Conservation (phyloP, 176 grass and related monocot species). For the Oryza meyeriana region DNA sequence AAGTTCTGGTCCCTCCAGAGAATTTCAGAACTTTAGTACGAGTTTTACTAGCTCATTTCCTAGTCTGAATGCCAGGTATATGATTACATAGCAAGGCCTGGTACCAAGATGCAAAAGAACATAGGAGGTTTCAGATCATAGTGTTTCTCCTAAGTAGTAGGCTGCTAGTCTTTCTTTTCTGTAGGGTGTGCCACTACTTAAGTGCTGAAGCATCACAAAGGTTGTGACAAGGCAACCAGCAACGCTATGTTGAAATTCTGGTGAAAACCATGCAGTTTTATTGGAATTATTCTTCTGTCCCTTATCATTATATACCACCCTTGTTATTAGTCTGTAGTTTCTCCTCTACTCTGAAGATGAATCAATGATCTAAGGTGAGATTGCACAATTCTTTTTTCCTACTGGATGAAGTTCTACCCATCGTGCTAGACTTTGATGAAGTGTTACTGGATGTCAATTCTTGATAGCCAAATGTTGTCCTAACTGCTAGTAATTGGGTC, state of each 20-base stretch:
- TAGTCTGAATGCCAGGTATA: neutral
- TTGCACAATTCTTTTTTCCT: neutral
- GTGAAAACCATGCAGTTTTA: neutral
- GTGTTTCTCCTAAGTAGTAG: neutral
- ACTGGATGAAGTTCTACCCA: neutral
- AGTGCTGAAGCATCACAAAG: neutral
- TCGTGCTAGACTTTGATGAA: neutral
- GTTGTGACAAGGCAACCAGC: neutral
- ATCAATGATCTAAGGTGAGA: too few species aligned
- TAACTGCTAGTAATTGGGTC: too few species aligned
- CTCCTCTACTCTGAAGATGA: too few species aligned
- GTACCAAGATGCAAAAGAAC: neutral
- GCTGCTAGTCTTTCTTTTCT: neutral
- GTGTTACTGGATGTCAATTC: neutral
- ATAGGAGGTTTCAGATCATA: neutral
- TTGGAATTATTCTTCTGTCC: neutral
- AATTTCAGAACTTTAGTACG: neutral
- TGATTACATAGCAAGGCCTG: neutral
- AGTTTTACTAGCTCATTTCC: neutral
- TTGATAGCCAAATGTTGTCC: neutral
- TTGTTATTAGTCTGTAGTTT: too few species aligned
- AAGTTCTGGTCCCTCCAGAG: too few species aligned
- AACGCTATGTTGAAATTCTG: neutral
- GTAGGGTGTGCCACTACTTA: neutral
- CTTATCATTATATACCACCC: neutral